Evolutionary conservation across 2,329 filamentous ascomycete genomes (phyloP).

Genomic region (Zymoseptoria crescenta): DNA sequence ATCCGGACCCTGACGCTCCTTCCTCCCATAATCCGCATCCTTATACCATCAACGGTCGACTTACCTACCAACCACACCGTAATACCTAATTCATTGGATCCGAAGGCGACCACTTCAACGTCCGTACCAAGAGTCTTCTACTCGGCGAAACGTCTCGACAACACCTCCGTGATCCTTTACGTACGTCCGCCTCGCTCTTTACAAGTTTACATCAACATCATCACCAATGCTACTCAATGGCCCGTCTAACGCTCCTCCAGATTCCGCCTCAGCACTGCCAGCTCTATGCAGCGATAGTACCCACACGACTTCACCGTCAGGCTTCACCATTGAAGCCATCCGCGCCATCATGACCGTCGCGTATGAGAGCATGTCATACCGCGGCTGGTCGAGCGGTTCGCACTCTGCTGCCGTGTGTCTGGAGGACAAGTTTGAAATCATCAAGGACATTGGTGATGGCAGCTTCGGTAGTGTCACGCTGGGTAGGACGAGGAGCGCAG

Average conservation of each 20-base stretch:
- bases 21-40: conserved; percentile 16
- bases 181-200: background rate
- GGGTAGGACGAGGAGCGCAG: conserved; percentile 83
- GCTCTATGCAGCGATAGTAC: conserved; percentile 23
- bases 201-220: background rate
- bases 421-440: conserved; percentile 89
- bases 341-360: conserved; percentile 62
- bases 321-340: conserved; percentile 18
- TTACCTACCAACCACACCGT: conserved; percentile 17
- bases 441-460: conserved; percentile 98
- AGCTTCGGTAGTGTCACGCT: conserved; percentile 95
- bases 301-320: conserved; percentile 5
- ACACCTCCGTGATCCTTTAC: background rate
- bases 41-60: conserved; percentile 15
- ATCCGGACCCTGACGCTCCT: conserved; percentile 21
- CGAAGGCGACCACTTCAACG: background rate
- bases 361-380: conserved; percentile 60
- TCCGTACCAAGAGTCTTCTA: conserved; percentile 1
- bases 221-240: background rate
- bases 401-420: conserved; percentile 50
- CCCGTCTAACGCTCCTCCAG: background rate
- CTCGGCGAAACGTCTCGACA: background rate
- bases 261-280: background rate
- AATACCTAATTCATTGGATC: conserved; percentile 17
- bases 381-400: conserved; percentile 49